A percentile compares a stretch with the other conserved stretches of the same genome.
These are phyloP conservation scores for Debaryomyces sp. DNA, from an alignment of 1,139 yeast genomes.

Conservation along the genomic window DNA sequence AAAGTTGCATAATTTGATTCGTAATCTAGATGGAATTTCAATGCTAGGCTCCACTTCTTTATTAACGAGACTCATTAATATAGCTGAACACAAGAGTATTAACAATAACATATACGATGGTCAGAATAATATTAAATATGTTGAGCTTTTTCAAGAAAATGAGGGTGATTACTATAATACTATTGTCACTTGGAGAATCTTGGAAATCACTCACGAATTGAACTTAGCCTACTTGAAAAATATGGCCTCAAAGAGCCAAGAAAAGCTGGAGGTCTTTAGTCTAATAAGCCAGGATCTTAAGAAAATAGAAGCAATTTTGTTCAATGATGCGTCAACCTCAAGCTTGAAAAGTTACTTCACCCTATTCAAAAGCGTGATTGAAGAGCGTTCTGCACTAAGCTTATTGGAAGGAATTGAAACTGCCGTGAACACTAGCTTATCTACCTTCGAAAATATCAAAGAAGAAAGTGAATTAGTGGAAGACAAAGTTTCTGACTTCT, in stretches of 20 bases:
- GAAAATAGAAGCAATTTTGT: conserved; percentile 23
- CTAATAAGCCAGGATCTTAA: conserved; percentile 28
- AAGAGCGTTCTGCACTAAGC: conserved; percentile 21
- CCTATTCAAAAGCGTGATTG: conserved; percentile 35
- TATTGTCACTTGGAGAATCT: conserved; percentile 40
- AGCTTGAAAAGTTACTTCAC: conserved; percentile 22
- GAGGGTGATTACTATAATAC: conserved; percentile 28
- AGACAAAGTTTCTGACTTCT: conserved; percentile 23
- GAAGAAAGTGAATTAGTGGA: conserved; percentile 33
- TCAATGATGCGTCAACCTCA: conserved; percentile 13
- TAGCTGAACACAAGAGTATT: conserved; percentile 24
- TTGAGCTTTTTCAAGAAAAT: conserved; percentile 30
- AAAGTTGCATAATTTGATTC: conserved; percentile 30
- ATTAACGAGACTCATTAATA: conserved; percentile 31
- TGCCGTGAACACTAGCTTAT: conserved; percentile 22
- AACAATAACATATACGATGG: conserved; percentile 30
- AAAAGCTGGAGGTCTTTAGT: conserved; percentile 6
- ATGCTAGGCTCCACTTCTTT: conserved; percentile 34
- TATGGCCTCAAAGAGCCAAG: conserved; percentile 12
- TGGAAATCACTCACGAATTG: conserved; percentile 39
- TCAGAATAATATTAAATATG: conserved; percentile 33
- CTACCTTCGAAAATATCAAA: conserved; percentile 22
- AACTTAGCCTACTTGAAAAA: conserved; percentile 31
- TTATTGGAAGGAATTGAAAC: conserved; percentile 24
- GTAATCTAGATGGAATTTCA: conserved; percentile 36